Evolutionary conservation across 1,284 basidiomycete genomes (phyloP), one percentile per base, ranked within the genome.

Genomic region (Cronartium ribicola): DNA sequence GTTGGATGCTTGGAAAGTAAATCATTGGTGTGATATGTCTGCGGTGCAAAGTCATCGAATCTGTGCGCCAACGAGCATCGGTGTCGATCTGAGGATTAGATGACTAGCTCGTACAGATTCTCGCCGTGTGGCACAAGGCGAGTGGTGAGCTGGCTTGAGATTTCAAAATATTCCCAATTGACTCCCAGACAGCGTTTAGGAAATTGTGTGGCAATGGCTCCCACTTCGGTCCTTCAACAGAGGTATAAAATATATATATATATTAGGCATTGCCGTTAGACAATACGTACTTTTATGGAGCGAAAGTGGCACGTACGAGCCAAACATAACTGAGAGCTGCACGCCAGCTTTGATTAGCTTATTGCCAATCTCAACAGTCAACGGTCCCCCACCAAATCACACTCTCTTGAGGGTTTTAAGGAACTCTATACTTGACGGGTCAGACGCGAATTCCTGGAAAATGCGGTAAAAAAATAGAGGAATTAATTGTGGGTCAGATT

Each of bases 151-250:
- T 41, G 62, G 14, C 22, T 17, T 36, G 60, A 61, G 5, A 61
- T 7, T 37, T 61, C 60, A 20, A 55, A 55, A 55, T 55, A 55
- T 55, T 55, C 51, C 51, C 51, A 55, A 55, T 55, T 55, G 17
- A 3, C 5, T 39, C 60, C 40, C 8, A 64, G 62, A 17, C n/a
- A 44, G 22, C 11, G 5, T 64, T 64, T 22, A 22, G 62, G 17
- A 44, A 64, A 64, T 37, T n/a, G 29, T 44, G n/a, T 44, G 17
- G 39, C 39, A 13, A 64, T 64, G 17, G 39, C n/a, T 41, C 62
- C 62, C 17, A 39, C 41, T 64, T 64, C 62, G 39, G 62, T 64
- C 11, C 51, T 55, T n/a, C n/a, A n/a, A n/a, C n/a, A 55, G 5
- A 4, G 29, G 29, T 17, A n/a, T 5, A 2, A n/a, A 55, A 55